A percentile compares a stretch with the other conserved stretches of the same genome.
phyloP scores from a whole-genome alignment of 1,284 basidiomycete species.

The Cystobasidiaceae sp. region DNA sequence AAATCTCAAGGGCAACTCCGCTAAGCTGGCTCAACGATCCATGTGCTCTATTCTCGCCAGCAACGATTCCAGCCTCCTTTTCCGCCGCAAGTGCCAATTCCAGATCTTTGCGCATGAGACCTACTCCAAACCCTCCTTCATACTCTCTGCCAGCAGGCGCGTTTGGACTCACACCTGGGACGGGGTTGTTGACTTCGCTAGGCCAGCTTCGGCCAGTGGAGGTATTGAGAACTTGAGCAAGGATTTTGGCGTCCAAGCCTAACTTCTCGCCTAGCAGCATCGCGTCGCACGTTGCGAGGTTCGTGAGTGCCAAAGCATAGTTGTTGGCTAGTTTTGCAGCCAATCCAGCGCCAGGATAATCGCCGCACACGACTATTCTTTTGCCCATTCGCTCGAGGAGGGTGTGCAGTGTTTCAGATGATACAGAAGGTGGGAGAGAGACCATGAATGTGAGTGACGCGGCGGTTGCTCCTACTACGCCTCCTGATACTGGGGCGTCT shows the following conservation, averaged over 20 bases:
- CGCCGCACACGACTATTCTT: constrained; percentile 74
- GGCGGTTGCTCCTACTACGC: constrained; percentile 70
- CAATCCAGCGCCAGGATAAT: constrained; percentile 69
- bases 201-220: constrained; percentile 62
- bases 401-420: constrained; percentile 56
- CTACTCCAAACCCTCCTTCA: constrained; percentile 68
- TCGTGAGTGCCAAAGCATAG: constrained; percentile 31
- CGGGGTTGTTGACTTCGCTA: constrained; percentile 79
- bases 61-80: constrained; percentile 46
- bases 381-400: constrained; percentile 63
- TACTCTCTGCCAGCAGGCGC: constrained; percentile 78
- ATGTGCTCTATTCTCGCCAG: constrained; percentile 56
- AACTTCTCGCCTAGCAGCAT: constrained; percentile 76
- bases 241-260: constrained; percentile 65
- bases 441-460: constrained; percentile 85
- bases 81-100: constrained; percentile 65
- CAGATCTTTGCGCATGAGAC: constrained; percentile 83
- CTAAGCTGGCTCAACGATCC: constrained; percentile 55
- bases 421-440: constrained; percentile 47
- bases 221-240: constrained; percentile 74
- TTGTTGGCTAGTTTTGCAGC: constrained; percentile 87
- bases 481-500: constrained; percentile 86
- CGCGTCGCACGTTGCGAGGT: constrained; percentile 55
- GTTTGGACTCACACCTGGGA: constrained; percentile 59
- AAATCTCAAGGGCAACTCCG: constrained; percentile 54